phyloP scores from a whole-genome alignment of 352 stramenopile species.

The Pythium pectinolyticum region DNA sequence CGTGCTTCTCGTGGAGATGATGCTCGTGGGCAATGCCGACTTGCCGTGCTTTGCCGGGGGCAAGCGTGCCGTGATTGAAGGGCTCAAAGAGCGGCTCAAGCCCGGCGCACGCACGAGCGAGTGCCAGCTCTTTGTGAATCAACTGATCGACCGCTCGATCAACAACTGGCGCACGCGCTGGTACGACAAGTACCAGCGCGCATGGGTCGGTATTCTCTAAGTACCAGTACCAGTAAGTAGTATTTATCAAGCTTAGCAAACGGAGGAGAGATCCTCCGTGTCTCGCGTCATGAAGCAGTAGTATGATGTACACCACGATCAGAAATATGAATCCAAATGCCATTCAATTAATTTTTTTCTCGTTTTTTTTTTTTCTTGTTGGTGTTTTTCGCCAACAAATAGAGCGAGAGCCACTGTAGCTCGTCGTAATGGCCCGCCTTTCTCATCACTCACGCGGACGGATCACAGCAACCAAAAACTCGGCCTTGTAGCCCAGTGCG shows the following conservation, averaged over 20 bases:
- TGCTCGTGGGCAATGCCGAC: slow-evolving; percentile 87
- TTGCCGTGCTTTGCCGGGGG: slow-evolving; percentile 87
- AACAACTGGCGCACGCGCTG: slow-evolving; percentile 89
- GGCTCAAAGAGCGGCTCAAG: slow-evolving; percentile 73
- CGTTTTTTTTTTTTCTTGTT: no score
- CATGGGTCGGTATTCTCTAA: slow-evolving; percentile 85
- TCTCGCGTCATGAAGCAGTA: no score
- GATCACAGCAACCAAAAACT: slow-evolving; percentile 70
- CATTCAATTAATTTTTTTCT: no score
- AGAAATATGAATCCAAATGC: no score
- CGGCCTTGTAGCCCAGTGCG: slow-evolving; percentile 69
- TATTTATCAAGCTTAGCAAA: no score
- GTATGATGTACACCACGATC: no score
- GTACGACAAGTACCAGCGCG: slow-evolving; percentile 92
- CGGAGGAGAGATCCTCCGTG: no score
- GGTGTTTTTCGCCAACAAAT: no score
- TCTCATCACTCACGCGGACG: slow-evolving; percentile 28
- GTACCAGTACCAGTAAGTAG: neutral
- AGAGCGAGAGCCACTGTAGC: no score
- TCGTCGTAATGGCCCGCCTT: neutral
- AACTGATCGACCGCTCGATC: slow-evolving; percentile 85
- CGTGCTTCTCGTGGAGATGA: slow-evolving; percentile 96
- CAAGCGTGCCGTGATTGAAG: slow-evolving; percentile 73
- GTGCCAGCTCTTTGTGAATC: slow-evolving; percentile 82
- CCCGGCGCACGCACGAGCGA: slow-evolving; percentile 76